These are phyloP conservation scores for Vigna nakashimae DNA, from an alignment of 306 rosid genomes.

Conservation along the genomic window DNA sequence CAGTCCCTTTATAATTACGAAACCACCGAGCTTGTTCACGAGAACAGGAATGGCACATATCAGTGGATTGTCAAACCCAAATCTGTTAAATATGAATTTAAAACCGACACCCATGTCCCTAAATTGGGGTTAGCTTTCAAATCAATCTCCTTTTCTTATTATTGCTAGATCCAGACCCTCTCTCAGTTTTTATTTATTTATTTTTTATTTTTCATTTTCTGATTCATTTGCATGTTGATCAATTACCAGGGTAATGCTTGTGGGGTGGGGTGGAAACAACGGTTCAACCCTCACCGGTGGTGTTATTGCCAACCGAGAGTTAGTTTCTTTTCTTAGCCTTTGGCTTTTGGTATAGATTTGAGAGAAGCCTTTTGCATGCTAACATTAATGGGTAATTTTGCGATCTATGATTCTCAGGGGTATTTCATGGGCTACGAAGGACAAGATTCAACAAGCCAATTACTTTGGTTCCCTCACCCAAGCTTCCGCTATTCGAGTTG, in stretches of 20 bases:
- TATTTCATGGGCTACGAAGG: conserved; percentile 98
- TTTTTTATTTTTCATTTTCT: background rate
- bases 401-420: conserved; percentile 62
- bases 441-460: conserved; percentile 92
- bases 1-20: conserved; percentile 85
- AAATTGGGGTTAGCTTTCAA: conserved; percentile 79
- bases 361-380: background rate
- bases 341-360: background rate
- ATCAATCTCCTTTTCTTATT: background rate
- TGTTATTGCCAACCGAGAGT: conserved; percentile 94
- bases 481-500: conserved; percentile 91
- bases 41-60: conserved; percentile 77
- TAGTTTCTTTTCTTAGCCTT: conserved; percentile 38
- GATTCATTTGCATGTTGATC: background rate
- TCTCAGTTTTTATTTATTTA: background rate
- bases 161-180: background rate
- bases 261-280: conserved; percentile 99
- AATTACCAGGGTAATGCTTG: conserved; percentile 83
- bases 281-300: conserved; percentile 93
- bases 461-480: conserved; percentile 95
- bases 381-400: background rate
- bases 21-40: conserved; percentile 93
- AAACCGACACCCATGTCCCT: conserved; percentile 76
- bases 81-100: conserved; percentile 79
- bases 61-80: conserved; percentile 96